phyloP scores from a whole-genome alignment of 345 rosid species.

The Conringia planisiliqua region DNA sequence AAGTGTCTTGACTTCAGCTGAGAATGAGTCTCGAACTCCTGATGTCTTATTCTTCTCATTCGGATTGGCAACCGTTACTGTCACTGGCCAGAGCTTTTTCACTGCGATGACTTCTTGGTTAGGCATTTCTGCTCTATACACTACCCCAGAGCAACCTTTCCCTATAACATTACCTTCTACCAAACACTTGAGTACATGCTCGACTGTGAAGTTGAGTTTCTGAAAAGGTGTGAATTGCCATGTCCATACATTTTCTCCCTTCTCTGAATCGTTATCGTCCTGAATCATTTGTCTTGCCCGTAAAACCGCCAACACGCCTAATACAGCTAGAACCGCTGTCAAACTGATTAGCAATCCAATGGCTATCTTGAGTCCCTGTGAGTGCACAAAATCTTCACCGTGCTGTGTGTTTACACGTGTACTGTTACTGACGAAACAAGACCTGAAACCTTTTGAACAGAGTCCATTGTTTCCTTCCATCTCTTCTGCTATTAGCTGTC shows the following conservation, averaged over 20 bases:
- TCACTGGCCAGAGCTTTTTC: slow-evolving; percentile 75
- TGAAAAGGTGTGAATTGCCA: slow-evolving; percentile 88
- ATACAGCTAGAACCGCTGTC: slow-evolving; percentile 44
- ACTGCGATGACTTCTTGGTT: slow-evolving; percentile 71
- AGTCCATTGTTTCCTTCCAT: slow-evolving; percentile 57
- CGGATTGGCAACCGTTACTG: slow-evolving; percentile 23
- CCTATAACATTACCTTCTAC: slow-evolving; percentile 74
- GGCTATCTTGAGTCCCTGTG: slow-evolving; percentile 47
- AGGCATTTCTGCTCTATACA: slow-evolving; percentile 71
- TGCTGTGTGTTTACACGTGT: slow-evolving; percentile 21
- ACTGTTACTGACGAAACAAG: slow-evolving; percentile 52
- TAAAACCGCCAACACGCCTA: slow-evolving; percentile 50
- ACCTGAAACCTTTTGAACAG: slow-evolving; percentile 47
- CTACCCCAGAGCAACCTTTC: slow-evolving; percentile 87
- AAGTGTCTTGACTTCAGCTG: slow-evolving; percentile 81
- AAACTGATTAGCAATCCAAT: slow-evolving; percentile 51
- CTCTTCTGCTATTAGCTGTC: slow-evolving; percentile 51
- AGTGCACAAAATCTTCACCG: slow-evolving; percentile 26
- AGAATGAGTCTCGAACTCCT: slow-evolving; percentile 76
- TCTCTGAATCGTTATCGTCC: slow-evolving; percentile 52
- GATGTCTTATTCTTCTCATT: slow-evolving; percentile 36
- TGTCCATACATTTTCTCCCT: slow-evolving; percentile 49
- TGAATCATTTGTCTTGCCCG: slow-evolving; percentile 45
- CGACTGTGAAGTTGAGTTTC: slow-evolving; percentile 64
- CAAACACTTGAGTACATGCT: slow-evolving; percentile 61